Evolutionary conservation across 257 asterid species (phyloP).

Genomic region (Solanum appendiculatum): DNA sequence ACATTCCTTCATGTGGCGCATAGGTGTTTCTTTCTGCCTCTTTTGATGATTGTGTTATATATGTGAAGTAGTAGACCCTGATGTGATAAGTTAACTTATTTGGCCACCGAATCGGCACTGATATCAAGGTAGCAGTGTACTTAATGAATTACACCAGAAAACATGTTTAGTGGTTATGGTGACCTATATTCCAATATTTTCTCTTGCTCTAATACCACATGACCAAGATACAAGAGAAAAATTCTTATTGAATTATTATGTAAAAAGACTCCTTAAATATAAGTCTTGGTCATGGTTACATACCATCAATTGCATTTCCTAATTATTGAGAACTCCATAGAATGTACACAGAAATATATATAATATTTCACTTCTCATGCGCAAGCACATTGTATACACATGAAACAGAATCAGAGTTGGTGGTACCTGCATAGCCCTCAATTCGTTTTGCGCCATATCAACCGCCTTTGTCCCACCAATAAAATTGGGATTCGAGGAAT

Average conservation of each 20-base stretch:
- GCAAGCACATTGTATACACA: background rate
- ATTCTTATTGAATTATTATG: background rate
- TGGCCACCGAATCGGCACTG: background rate
- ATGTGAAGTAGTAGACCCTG: background rate
- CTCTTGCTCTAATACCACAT: background rate
- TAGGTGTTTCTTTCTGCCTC: background rate
- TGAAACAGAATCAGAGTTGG: background rate
- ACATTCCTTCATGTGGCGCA: background rate
- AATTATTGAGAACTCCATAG: background rate
- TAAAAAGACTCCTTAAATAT: background rate
- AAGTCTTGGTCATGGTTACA: background rate
- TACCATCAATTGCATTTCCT: background rate
- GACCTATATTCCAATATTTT: too few relatives aligned
- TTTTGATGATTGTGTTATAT: background rate
- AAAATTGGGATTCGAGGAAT: constrained; percentile 83
- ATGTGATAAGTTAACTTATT: background rate
- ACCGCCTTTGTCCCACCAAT: constrained; percentile 89
- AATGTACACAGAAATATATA: background rate
- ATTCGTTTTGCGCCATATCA: constrained; percentile 35
- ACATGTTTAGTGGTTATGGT: background rate
- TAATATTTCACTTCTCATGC: background rate
- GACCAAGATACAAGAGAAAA: background rate
- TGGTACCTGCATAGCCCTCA: background rate
- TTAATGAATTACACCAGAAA: background rate
- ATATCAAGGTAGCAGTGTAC: background rate